phyloP scores from a whole-genome alignment of 352 stramenopile species.

The Achlya hypogyna region DNA sequence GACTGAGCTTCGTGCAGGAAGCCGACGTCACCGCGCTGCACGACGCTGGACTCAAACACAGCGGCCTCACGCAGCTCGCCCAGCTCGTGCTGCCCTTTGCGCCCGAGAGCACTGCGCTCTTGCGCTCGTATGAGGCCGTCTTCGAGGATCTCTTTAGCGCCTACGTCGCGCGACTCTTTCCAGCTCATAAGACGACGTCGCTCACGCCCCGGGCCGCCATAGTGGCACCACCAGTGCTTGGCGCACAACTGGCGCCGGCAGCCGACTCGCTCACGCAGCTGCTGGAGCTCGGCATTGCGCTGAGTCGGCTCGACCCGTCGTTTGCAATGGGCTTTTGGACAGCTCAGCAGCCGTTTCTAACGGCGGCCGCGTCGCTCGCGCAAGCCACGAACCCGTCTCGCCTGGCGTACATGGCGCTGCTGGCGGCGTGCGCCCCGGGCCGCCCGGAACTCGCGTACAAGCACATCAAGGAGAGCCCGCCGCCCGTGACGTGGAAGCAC shows the following conservation, averaged over 20 bases:
- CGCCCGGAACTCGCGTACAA: conserved; percentile 73
- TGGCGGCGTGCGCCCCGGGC: conserved; percentile 53
- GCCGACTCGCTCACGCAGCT: conserved; percentile 8
- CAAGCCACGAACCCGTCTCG: neutral
- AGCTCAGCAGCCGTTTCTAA: neutral
- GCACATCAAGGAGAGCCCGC: conserved; percentile 79
- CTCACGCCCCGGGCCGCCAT: neutral
- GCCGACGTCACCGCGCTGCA: neutral
- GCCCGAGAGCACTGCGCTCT: neutral
- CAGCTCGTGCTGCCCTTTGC: neutral
- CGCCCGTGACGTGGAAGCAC: conserved; percentile 71
- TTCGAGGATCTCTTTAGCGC: conserved; percentile 7
- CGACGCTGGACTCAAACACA: neutral
- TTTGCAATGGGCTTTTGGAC: neutral
- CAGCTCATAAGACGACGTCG: neutral
- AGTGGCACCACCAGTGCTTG: neutral
- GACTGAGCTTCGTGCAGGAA: neutral
- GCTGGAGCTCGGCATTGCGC: neutral
- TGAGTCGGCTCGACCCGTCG: neutral
- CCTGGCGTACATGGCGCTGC: conserved; percentile 59
- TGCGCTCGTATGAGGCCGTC: neutral
- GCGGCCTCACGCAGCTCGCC: neutral
- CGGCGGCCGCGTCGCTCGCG: neutral
- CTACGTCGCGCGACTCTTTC: neutral
- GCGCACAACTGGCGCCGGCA: neutral